These are phyloP conservation scores for Sporobolomyces roseus DNA, from an alignment of 768 basidiomycete species.

Conservation along the genomic window DNA sequence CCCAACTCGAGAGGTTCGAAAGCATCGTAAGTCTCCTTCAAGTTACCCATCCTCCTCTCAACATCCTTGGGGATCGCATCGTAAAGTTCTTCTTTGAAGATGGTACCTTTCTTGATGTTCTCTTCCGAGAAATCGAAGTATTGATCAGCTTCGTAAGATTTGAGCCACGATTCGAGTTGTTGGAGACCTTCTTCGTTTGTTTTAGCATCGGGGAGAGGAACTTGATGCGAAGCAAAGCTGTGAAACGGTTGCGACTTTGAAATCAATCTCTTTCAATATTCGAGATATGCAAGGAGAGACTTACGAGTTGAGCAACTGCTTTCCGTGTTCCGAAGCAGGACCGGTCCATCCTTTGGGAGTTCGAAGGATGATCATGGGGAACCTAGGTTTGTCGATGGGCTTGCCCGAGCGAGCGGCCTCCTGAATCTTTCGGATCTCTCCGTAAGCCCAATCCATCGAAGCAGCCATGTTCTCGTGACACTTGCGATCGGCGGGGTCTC, in stretches of 20 bases:
- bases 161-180: conserved; percentile 67
- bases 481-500: conserved; percentile 46
- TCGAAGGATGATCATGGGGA: conserved; percentile 80
- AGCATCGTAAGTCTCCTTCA: conserved; percentile 54
- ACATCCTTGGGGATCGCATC: conserved; percentile 36
- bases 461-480: conserved; percentile 74
- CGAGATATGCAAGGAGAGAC: not conserved
- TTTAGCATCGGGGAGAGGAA: conserved; percentile 72
- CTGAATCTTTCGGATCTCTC: conserved; percentile 63
- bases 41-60: conserved; percentile 39
- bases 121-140: conserved; percentile 56
- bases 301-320: conserved; percentile 41
- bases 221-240: conserved; percentile 84
- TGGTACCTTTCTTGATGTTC: conserved; percentile 10
- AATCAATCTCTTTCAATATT: conserved; percentile 42
- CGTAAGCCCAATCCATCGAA: conserved; percentile 63
- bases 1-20: conserved; percentile 64
- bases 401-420: conserved; percentile 65
- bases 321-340: conserved; percentile 32
- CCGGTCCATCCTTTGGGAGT: conserved; percentile 64
- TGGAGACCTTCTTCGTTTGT: conserved; percentile 62
- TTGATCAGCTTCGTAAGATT: conserved; percentile 64
- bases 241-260: too few species aligned
- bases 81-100: conserved; percentile 27
- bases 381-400: conserved; percentile 79